Evolutionary conservation across 2,329 filamentous ascomycete species (phyloP).

Genomic region (Colletotrichum lindemuthianum): DNA sequence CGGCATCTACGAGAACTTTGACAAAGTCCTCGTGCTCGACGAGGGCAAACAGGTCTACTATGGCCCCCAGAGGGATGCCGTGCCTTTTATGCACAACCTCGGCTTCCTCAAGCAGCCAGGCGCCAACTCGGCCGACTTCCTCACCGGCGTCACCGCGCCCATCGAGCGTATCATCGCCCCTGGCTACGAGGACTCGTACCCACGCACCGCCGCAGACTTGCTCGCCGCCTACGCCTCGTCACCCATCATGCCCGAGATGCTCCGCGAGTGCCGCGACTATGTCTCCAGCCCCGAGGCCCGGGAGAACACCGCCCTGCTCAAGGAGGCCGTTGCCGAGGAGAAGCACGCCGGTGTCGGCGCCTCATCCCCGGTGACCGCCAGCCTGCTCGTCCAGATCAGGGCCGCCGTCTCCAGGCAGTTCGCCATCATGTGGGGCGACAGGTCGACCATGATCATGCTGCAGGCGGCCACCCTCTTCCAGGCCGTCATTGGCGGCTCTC

Average conservation of each 20-base stretch:
- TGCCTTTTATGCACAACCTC: conserved; percentile 71
- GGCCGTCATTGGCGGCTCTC: conserved; percentile 69
- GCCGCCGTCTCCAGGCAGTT: conserved; percentile 54
- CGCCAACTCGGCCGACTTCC: conserved; percentile 75
- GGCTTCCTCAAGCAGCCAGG: conserved; percentile 74
- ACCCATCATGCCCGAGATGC: background rate
- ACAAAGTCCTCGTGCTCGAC: conserved; percentile 79
- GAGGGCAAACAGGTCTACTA: conserved; percentile 83
- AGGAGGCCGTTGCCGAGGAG: conserved; percentile 5
- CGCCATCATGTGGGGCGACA: conserved; percentile 62
- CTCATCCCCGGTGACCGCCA: background rate
- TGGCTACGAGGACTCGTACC: conserved; percentile 73
- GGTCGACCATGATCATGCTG: conserved; percentile 55
- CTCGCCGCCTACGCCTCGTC: conserved; percentile 41
- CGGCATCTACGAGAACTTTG: conserved; percentile 75
- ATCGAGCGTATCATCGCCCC: conserved; percentile 74
- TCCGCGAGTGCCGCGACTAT: background rate
- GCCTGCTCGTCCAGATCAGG: too few species aligned
- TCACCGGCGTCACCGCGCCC: conserved; percentile 78
- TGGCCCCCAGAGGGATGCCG: conserved; percentile 68
- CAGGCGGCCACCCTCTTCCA: conserved; percentile 61
- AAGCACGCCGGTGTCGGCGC: background rate
- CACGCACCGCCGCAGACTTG: conserved; percentile 76
- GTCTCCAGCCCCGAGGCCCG: background rate
- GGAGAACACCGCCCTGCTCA: background rate